These are phyloP conservation scores for Pseudogymnoascus sp. DNA, from an alignment of 2,329 filamentous ascomycete genomes.

Conservation along the genomic window DNA sequence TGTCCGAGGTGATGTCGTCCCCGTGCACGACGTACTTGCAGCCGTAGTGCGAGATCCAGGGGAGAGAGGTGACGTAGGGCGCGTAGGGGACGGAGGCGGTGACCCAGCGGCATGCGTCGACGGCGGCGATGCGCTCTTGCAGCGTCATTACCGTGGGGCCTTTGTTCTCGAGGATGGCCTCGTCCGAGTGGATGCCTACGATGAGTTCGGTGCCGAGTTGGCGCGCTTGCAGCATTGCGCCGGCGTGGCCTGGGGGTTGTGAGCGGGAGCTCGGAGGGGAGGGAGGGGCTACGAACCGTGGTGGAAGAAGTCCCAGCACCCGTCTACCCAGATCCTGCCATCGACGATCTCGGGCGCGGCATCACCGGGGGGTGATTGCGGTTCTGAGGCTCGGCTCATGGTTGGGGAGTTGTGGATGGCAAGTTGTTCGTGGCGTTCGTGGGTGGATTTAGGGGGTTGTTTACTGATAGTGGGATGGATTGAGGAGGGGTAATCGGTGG, in stretches of 20 bases:
- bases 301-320: conserved; percentile 98
- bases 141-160: conserved; percentile 96
- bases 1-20: conserved; percentile 94
- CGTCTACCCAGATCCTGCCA: conserved; percentile 92
- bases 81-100: conserved; percentile 75
- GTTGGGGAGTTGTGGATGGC: not conserved
- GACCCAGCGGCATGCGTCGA: conserved; percentile 92
- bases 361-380: conserved; percentile 19
- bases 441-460: not conserved
- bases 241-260: conserved; percentile 66
- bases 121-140: conserved; percentile 77
- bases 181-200: conserved; percentile 91
- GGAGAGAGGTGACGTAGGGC: conserved; percentile 87
- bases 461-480: conserved; percentile 8
- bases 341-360: conserved; percentile 33
- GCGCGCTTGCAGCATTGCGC: conserved; percentile 91
- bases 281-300: conserved; percentile 53
- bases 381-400: conserved; percentile 1
- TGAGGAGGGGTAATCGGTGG: not conserved
- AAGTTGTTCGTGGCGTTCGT: not conserved
- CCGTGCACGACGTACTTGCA: conserved; percentile 95
- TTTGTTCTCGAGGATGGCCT: conserved; percentile 93
- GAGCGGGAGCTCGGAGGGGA: not conserved
- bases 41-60: conserved; percentile 92
- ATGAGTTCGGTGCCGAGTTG: conserved; percentile 82